Base-by-base conservation (phyloP, 169 alveolate genomes). In the Babesia ovis region DNA sequence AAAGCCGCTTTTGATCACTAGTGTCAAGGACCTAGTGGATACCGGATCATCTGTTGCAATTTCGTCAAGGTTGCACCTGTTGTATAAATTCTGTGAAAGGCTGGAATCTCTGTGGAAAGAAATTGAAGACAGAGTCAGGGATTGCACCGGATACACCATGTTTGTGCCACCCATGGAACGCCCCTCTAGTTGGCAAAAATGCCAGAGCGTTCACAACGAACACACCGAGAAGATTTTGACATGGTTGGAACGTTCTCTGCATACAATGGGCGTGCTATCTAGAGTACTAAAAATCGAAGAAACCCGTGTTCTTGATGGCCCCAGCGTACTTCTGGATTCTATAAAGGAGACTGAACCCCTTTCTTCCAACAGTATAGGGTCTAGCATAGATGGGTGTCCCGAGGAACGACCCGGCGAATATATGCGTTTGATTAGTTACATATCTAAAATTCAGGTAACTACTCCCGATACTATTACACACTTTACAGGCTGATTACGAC, bases 241-340 rank as follows among this genome's bases (percentile, higher is more conserved):
- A 22, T 77, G 86, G 86, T 34, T 77, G 53, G 86, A 77, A 34
- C 58, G 69, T 5, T 77, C 86, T 4, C 31, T 61, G 18, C 68
- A 77, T 43, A 68, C 71, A 8, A 46, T 77, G 66, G 70, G 82
- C 4, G 20, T 66, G 18, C 42, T 77, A 16, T 32, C 75, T 1
- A 32, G 59, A 12, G 45, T 50, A 12, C 1, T 77, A n/a, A 57
- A 57, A 18, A 68, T 77, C 32, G 75, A 45, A 8, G 64, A 41
- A 9, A 8, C 66, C 8, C 56, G 57, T 20, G 20, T 54, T 16
- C 32, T 35, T 16, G 59, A 8, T 16, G 74, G 86, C 22, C 25
- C 86, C 1, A 45, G 41, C 20, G 48, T 76, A 11, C 50, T 77
- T 32, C 41, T 35, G 56, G 75, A 68, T 9, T 46, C 75, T 18